Conservation (phyloP, 108 stramenopile species). For the Asterionellopsis glacialis region DNA sequence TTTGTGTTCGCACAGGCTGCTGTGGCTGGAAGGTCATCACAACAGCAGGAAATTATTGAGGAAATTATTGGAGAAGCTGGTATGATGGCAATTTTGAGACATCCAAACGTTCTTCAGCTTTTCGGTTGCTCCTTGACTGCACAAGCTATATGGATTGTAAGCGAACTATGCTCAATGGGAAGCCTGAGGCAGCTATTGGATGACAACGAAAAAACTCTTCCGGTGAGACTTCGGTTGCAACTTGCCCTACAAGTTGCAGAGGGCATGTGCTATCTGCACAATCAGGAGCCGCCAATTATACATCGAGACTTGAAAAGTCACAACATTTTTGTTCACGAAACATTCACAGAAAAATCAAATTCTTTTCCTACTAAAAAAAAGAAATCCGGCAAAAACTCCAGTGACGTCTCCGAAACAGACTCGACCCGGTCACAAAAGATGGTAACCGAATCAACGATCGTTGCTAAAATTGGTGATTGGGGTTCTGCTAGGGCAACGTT, state of each 20-base stretch:
- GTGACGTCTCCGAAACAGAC: neutral
- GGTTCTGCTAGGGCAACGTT: constrained; percentile 88
- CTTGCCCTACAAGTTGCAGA: constrained; percentile 93
- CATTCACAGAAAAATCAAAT: constrained; percentile 55
- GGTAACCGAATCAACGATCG: constrained; percentile 61
- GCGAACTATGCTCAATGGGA: constrained; percentile 87
- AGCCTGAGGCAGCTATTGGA: constrained; percentile 92
- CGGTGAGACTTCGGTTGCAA: constrained; percentile 48
- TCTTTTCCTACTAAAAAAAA: constrained; percentile 23
- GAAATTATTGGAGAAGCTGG: constrained; percentile 98
- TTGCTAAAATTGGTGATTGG: constrained; percentile 96
- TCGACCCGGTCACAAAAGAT: constrained; percentile 25
- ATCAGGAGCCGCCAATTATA: constrained; percentile 91
- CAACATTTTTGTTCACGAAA: constrained; percentile 96
- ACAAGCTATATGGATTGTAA: constrained; percentile 97
- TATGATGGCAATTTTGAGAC: constrained; percentile 95
- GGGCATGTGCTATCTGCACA: constrained; percentile 94
- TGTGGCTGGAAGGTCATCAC: constrained; percentile 89
- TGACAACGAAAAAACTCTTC: constrained; percentile 59
- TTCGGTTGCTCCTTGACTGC: constrained; percentile 95
- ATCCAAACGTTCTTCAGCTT: constrained; percentile 93
- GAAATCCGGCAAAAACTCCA: constrained; percentile 18
- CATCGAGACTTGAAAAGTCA: constrained; percentile 98
- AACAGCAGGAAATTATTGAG: constrained; percentile 94
- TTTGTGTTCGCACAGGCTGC: constrained; percentile 98